These are phyloP conservation scores for Berkeleyomyces rouxiae DNA, from an alignment of 2,329 filamentous ascomycete species.

Conservation along the genomic window DNA sequence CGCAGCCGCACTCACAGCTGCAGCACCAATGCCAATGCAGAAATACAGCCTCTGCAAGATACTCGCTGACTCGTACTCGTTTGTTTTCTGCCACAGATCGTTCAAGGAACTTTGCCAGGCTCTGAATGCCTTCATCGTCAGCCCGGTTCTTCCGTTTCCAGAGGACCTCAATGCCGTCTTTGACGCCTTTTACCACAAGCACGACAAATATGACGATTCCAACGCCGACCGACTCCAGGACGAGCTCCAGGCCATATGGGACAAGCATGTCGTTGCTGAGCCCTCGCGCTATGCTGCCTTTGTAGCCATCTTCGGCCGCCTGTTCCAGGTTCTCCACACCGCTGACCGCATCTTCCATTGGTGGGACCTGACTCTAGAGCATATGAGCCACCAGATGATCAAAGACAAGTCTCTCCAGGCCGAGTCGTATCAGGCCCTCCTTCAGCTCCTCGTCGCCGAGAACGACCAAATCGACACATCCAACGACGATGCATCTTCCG, in stretches of 20 bases:
- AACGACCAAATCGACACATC: constrained; percentile 34
- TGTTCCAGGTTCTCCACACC: constrained; percentile 47
- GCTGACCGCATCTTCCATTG: constrained; percentile 49
- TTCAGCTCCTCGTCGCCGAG: constrained; percentile 47
- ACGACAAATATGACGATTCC: constrained; percentile 49
- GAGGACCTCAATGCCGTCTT: constrained; percentile 46
- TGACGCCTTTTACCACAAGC: constrained; percentile 49
- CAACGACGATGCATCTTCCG: constrained; percentile 26
- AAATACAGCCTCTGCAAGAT: background rate
- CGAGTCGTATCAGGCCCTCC: constrained; percentile 47
- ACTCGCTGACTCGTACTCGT: constrained; percentile 14
- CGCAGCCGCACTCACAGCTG: background rate
- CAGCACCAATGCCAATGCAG: constrained; percentile 3
- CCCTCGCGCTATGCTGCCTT: constrained; percentile 48
- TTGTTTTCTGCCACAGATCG: constrained; percentile 25
- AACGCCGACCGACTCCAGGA: constrained; percentile 57
- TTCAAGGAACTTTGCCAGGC: constrained; percentile 45
- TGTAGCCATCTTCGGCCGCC: constrained; percentile 45
- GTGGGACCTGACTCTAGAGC: constrained; percentile 42
- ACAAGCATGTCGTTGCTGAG: constrained; percentile 42
- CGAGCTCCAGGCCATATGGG: constrained; percentile 51
- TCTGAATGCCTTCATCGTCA: constrained; percentile 31
- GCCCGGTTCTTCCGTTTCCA: constrained; percentile 46
- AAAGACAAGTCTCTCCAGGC: constrained; percentile 46
- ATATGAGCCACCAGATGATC: constrained; percentile 29